phyloP scores from a whole-genome alignment of 2,329 filamentous ascomycete genomes.

The Neofusicoccum cordaticola region DNA sequence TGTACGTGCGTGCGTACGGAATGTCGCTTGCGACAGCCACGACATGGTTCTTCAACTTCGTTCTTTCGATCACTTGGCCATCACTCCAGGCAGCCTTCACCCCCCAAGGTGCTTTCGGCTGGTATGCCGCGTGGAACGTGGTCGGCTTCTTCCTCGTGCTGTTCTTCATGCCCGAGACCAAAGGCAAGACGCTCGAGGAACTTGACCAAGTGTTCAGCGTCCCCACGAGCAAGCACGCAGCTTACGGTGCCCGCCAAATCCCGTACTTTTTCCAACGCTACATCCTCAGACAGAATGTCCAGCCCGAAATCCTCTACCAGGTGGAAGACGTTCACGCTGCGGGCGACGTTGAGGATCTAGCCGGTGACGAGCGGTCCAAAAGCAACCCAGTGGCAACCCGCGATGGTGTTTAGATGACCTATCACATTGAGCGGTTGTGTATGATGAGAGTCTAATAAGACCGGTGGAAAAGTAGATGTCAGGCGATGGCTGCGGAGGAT shows the following conservation, averaged over 20 bases:
- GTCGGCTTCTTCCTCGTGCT: constrained; percentile 51
- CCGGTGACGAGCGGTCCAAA: not conserved
- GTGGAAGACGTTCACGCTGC: not conserved
- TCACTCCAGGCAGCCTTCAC: constrained; percentile 48
- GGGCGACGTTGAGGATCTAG: not conserved
- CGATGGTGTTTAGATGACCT: not conserved
- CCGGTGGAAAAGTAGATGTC: not conserved
- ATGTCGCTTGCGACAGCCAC: constrained; percentile 51
- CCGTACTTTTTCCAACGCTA: constrained; percentile 38
- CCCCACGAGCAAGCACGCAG: constrained; percentile 37
- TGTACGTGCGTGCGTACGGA: constrained; percentile 43
- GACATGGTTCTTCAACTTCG: constrained; percentile 58
- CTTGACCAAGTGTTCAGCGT: constrained; percentile 56
- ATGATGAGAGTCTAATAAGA: not conserved
- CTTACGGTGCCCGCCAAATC: constrained; percentile 30
- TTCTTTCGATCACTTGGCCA: constrained; percentile 55
- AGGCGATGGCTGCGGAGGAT: not conserved
- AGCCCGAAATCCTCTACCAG: constrained; percentile 24
- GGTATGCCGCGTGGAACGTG: constrained; percentile 57
- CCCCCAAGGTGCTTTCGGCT: constrained; percentile 53
- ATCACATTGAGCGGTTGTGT: not conserved
- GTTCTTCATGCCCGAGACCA: constrained; percentile 53
- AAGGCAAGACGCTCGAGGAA: constrained; percentile 33
- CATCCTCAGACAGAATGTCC: constrained; percentile 29
- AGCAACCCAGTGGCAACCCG: not conserved